phyloP scores from a whole-genome alignment of 2,329 filamentous ascomycete genomes.

The Tolypocladium sp. region DNA sequence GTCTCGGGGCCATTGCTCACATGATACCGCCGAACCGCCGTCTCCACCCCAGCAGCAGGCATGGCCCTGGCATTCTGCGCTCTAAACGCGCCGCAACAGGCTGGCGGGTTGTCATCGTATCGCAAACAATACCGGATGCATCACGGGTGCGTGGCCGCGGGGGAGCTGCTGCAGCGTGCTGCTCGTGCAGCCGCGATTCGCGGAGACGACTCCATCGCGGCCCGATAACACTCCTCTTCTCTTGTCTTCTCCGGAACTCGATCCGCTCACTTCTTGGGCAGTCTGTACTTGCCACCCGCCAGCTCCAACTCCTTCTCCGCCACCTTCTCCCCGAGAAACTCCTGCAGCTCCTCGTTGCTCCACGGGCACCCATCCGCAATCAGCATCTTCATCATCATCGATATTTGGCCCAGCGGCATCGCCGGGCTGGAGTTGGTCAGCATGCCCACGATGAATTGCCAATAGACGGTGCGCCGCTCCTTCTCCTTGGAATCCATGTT shows the following conservation, averaged over 20 bases:
- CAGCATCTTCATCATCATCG: constrained; percentile 92
- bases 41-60: not conserved
- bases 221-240: not conserved
- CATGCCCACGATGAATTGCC: constrained; percentile 92
- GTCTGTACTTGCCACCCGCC: constrained; percentile 60
- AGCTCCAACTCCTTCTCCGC: constrained; percentile 60
- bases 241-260: not conserved
- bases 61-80: not conserved
- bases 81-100: not conserved
- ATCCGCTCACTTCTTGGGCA: constrained; percentile 44
- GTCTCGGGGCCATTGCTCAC: not conserved
- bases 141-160: not conserved
- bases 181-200: not conserved
- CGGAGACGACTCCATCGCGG: not conserved
- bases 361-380: constrained; percentile 82
- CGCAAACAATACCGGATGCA: not conserved
- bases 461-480: constrained; percentile 59
- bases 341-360: constrained; percentile 78
- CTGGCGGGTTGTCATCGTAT: not conserved
- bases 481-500: constrained; percentile 56
- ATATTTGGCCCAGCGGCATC: constrained; percentile 73
- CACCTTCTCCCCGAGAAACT: constrained; percentile 75
- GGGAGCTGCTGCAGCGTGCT: not conserved
- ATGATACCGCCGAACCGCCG: not conserved
- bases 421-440: constrained; percentile 76